Evolutionary conservation across 2,329 filamentous ascomycete genomes (phyloP).

Genomic region (Coniosporium tulheliwenetii): DNA sequence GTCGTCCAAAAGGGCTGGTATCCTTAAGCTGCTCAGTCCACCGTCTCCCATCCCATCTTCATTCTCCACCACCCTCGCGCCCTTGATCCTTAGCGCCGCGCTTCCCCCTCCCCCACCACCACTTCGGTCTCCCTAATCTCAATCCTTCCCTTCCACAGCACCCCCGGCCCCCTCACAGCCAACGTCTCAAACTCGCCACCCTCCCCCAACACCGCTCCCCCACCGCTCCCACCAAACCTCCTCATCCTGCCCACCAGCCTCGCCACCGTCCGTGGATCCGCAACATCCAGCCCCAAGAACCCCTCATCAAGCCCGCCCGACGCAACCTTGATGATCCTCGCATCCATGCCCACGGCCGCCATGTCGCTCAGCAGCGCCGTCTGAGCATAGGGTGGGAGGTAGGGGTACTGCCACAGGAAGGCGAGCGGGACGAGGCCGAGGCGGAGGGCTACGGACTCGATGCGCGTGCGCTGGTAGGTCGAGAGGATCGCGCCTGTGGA

Average conservation of each 20-base stretch:
- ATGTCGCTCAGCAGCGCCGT: constrained; percentile 61
- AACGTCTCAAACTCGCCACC: constrained; percentile 95
- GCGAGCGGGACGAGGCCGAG: constrained; percentile 71
- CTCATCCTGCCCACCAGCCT: constrained; percentile 39
- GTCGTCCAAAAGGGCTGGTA: constrained; percentile 52
- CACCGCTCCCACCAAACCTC: constrained; percentile 49
- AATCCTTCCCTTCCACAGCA: constrained; percentile 59
- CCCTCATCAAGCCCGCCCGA: constrained; percentile 72
- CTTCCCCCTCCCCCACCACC: constrained; percentile 47
- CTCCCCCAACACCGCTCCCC: constrained; percentile 70
- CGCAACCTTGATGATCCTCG: constrained; percentile 89
- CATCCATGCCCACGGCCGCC: constrained; percentile 60
- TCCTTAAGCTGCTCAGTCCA: constrained; percentile 25
- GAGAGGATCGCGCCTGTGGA: constrained; percentile 86
- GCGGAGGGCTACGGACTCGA: constrained; percentile 78
- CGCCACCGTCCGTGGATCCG: constrained; percentile 32
- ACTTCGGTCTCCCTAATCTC: constrained; percentile 39
- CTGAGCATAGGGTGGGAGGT: constrained; percentile 40
- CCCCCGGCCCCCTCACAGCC: constrained; percentile 61
- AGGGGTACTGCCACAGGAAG: constrained; percentile 84
- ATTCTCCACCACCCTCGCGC: constrained; percentile 38
- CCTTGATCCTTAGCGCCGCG: constrained; percentile 50
- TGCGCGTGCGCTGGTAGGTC: constrained; percentile 89
- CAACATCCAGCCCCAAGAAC: constrained; percentile 70
- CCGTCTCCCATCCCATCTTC: constrained; percentile 8